Base-by-base conservation (phyloP, 2,329 filamentous ascomycete species). In the Clonostachys rosea region DNA sequence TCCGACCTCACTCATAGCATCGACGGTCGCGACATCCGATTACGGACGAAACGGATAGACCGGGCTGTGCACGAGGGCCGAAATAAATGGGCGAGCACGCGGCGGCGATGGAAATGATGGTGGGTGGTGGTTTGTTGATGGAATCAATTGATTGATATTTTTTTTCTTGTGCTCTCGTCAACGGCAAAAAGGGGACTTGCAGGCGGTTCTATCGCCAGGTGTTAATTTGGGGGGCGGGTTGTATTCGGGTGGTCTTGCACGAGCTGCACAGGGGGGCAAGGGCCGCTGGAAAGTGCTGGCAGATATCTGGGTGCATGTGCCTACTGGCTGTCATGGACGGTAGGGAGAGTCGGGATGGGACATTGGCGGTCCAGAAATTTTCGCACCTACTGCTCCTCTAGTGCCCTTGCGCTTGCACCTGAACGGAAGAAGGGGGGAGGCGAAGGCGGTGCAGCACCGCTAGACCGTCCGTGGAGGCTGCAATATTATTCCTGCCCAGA, bases 1-100 rank as follows among this genome's bases (percentile, higher is more conserved):
- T 71, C 75, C 79, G 75, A 83, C 81, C 79, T 84, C 79, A 81
- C 75, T 84, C 81, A 85, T 85, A 78, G 79, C 81, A 84, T 81
- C 74, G 68, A 73, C 75, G 70, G 73, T 69, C 67, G 78, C 80
- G 79, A 84, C 81, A 85, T 85, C 80, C 81, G 81, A 84, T 84
- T 60, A 50, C 44, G 20, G 16, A 13, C 30, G 42, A 49, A 49
- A 46, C 47, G 47, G 47, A 49, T 49, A 44, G 35, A 34, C 47
- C 44, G 30, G 34, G 41, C n/a, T 16, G 40, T 18, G 16, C n/a
- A 24, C 37, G 24, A 40, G 43, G 40, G 34, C 43, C 34, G 20
- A 24, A 40, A 24, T 30, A 20, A 43, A 46, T 47, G 43, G 40
- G 44, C 36, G 55, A 46, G 50, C 46, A 49, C 37, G 68, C 71